Base-by-base conservation (phyloP, 2,329 filamentous ascomycete genomes). In the Alternaria triticimaculans region DNA sequence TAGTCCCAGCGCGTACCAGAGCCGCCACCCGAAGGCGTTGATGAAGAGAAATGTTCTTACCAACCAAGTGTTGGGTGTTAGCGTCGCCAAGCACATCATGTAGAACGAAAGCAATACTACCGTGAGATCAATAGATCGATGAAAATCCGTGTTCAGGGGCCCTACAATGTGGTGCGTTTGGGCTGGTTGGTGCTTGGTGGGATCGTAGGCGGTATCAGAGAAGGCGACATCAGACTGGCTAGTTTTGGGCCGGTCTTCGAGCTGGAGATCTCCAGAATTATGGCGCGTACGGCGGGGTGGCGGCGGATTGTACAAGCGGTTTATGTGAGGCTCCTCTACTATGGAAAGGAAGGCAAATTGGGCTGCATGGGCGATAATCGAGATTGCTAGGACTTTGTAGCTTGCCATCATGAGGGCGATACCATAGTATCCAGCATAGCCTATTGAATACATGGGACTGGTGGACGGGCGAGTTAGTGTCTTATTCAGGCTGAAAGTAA, bases 321-420 rank as follows among this genome's bases (percentile, higher is more conserved):
- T 94, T 82, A 99, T 99, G 77, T 99, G 96, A 56, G 96, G 96
- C 76, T 96, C 97, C 83, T 99, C 96, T 68, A 99, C 93, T 64
- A 93, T 85, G 57, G 93, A 89, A 68, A 99, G 86, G 84, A 99
- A 99, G 64, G 90, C 90, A 80, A 99, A 95, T 82, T 99, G 96
- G 62, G 94, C 93, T 72, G 94, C 89, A 83, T 99, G 96, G 65
- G 95, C 96, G 75, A 96, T 83, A 75, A 99, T 95, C 60, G 96
- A 98, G 80, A 98, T 97, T 85, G 97, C 94, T 54, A 99, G 87
- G 62, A 99, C 95, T 76, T 95, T 94, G 82, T 98, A 98, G 85
- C 96, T 99, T 66, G 95, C 95, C 50, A 94, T 94, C 91, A 99
- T 96, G 84, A 97, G 90, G 64, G 95, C 97, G 77, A 98, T 97